Percentiles rank a stretch among this genome's conserved stretches.
phyloP scores from a whole-genome alignment of 106 monocot species.

The Phalaenopsis equestris region DNA sequence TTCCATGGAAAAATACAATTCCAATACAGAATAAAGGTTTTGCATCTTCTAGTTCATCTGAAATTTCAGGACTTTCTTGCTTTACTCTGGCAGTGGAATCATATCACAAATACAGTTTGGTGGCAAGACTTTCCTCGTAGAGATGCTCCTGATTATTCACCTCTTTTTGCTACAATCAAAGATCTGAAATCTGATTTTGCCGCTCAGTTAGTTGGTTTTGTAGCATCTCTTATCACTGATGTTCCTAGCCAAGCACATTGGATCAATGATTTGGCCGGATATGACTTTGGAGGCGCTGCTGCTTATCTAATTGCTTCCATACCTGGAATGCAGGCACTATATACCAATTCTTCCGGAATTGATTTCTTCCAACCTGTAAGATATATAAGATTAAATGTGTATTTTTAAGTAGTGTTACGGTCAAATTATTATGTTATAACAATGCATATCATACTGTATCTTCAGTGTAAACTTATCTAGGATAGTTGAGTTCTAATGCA shows the following conservation, averaged over 20 bases:
- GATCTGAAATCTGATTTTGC: conserved; percentile 54
- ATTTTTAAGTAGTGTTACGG: conserved; percentile 1
- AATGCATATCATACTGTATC: too few relatives aligned
- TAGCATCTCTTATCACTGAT: conserved; percentile 64
- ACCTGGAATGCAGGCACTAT: conserved; percentile 53
- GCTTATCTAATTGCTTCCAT: conserved; percentile 65
- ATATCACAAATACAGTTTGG: conserved; percentile 84
- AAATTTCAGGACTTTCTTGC: background rate
- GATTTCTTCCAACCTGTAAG: conserved; percentile 47
- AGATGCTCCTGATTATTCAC: conserved; percentile 39
- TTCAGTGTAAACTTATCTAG: too few relatives aligned
- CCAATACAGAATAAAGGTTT: background rate
- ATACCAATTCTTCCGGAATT: conserved; percentile 13
- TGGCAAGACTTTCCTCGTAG: conserved; percentile 81
- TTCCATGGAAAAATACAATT: background rate
- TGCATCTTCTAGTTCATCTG: background rate
- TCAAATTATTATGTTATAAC: background rate
- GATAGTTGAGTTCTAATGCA: too few relatives aligned
- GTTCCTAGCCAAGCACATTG: conserved; percentile 75
- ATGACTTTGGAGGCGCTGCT: conserved; percentile 47
- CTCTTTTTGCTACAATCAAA: conserved; percentile 34
- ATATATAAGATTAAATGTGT: background rate
- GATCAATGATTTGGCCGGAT: conserved; percentile 61
- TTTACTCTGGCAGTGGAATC: conserved; percentile 60
- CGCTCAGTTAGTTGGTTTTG: conserved; percentile 63